Base-by-base conservation (phyloP, 1,139 yeast genomes). In the Candida glucosophila region DNA sequence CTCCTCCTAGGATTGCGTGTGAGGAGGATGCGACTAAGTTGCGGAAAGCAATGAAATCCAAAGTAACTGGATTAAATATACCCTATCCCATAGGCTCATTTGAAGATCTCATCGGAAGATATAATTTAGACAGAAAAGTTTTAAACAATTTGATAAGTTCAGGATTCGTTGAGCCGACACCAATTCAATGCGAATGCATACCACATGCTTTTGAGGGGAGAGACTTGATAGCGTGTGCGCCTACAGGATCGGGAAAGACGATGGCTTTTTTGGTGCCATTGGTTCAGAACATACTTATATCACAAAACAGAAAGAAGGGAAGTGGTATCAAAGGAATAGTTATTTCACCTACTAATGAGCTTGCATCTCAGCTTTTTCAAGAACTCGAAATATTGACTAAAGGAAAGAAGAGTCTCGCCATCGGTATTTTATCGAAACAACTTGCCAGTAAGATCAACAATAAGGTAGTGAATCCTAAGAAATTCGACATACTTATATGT, bases 21-120 rank as follows among this genome's bases (percentile, higher is more conserved):
- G 63, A 53, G 15, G 68, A 67, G 25, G 82, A 81, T 23, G 90
- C 92, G 1, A 44, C 40, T 3, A 49, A 44, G 14, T 60, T 76
- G 32, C 65, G 95, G 35, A 67, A 67, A 33, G 44, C 63, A 3
- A 65, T 74, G 39, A 64, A 63, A 34, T 70, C 76, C 25, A 81
- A 80, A 36, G 75, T 82, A 16, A 60, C 78, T 1, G 95, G 95
- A 21, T 67, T 67, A 25, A 94, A 83, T 49, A 51, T 80, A 5
- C 95, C 96, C 6, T 53, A 81, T 18, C 96, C 97, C 3, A 77
- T 90, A 30, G 92, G 90, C 2, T 79, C 94, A 2, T 90, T 90
- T 49, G 77, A 78, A 36, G 95, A 86, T 49, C 60, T 90, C 35
- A 65, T 71, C 3, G 52, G 71, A 1, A 63, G 95, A 31, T 86